A percentile compares a stretch with the other conserved stretches of the same genome.
Conservation (phyloP, 768 basidiomycete genomes). For the Tricholoma sp. region DNA sequence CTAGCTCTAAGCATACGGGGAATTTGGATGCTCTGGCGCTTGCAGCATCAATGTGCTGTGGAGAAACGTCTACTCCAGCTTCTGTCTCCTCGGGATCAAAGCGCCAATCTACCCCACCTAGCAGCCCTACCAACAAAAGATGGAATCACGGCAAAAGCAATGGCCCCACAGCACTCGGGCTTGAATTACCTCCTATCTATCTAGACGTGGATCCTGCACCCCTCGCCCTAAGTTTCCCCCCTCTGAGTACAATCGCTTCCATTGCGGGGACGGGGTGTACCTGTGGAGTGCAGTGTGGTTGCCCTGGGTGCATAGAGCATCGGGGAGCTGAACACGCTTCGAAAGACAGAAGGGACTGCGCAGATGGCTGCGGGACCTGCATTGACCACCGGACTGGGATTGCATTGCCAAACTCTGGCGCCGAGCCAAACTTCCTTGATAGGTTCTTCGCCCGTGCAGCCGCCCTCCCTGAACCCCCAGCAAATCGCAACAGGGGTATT, state of each 20-base stretch:
- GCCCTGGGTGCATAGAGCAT: conserved; percentile 71
- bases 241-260: conserved; percentile 52
- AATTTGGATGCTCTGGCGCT: conserved; percentile 30
- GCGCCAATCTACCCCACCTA: conserved; percentile 22
- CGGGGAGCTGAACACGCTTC: conserved; percentile 47
- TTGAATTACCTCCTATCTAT: conserved; percentile 48
- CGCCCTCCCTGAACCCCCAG: conserved; percentile 58
- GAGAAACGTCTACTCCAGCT: conserved; percentile 13
- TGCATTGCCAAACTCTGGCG: conserved; percentile 31
- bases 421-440: conserved; percentile 40
- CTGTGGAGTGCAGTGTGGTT: conserved; percentile 63
- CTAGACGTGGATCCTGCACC: conserved; percentile 20
- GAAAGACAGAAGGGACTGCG: conserved; percentile 40
- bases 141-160: conserved; percentile 20
- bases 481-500: conserved; percentile 31
- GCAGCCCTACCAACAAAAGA: conserved; percentile 30
- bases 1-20: conserved; percentile 4
- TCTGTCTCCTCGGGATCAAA: conserved; percentile 9
- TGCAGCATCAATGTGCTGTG: conserved; percentile 29
- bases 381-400: conserved; percentile 46
- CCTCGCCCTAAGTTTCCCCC: conserved; percentile 45
- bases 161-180: conserved; percentile 18
- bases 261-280: conserved; percentile 68
- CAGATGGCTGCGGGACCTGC: conserved; percentile 58
- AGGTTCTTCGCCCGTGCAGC: conserved; percentile 65